Base-by-base conservation (phyloP, 2,329 filamentous ascomycete genomes). In the Aspergillus sp. region DNA sequence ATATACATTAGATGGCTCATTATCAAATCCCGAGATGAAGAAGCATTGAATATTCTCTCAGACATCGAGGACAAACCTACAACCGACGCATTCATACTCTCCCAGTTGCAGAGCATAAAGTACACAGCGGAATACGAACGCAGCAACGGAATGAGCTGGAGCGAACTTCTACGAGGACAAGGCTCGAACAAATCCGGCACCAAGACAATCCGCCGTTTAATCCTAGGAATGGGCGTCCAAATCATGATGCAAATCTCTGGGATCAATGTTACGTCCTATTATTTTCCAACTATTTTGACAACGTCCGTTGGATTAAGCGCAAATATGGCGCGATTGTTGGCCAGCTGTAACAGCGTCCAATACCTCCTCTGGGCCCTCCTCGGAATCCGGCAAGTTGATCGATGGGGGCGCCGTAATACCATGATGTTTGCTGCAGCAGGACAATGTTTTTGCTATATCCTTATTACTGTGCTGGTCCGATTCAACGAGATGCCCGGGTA, bases 361-460 rank as follows among this genome's bases (percentile, higher is more conserved):
- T 80, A 81, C 58, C 69, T 80, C 2, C 61, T 80, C 34, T 79
- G 79, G 60, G 71, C 75, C 6, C 57, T 78, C 66, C 53, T 65
- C 71, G 56, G 76, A 66, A 44, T 80, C 71, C 67, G 80, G 51
- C 71, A 80, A 4, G 78, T 82, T 57, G 80, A 82, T 55, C 68
- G 77, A 5, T 80, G 74, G 57, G 80, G 80, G 3, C 73, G 80
- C 9, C 73, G 80, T 9, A 77, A 74, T 49, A 71, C 81, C 47
- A 80, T 82, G 78, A 80, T 82, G 71, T 66, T 66, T 17, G 78
- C 75, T 5, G 76, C 79, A n/a, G 70, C 72, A 6, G 81, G 77
- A 9, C 81, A 79, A 57, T 78, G 75, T 1, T 73, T 78, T 12
- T 83, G 80, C 62, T 82, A 78, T 71, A 71, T 79, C 17, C 65